Percentiles rank a stretch among this genome's conserved stretches.
Conservation (phyloP, 202 grass and related monocot genomes). For the Zizania palustris region DNA sequence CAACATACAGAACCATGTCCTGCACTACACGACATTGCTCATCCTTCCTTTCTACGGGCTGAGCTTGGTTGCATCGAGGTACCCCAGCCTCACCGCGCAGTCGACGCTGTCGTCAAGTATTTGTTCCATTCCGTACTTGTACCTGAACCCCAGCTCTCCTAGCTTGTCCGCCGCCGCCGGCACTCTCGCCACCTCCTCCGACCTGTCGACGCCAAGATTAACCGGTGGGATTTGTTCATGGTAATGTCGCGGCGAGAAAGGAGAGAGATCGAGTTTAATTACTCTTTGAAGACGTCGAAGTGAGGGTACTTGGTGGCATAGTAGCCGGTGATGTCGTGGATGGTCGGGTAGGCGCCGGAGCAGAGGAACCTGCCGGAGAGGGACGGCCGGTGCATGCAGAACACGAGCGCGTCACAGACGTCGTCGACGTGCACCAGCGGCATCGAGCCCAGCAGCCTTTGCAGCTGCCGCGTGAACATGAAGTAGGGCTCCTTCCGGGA, state of each 20-base stretch:
- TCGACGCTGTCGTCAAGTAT: constrained; percentile 46
- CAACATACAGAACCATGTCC: neutral
- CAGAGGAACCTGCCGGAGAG: constrained; percentile 58
- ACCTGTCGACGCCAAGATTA: constrained; percentile 32
- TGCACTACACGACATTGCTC: too few relatives aligned
- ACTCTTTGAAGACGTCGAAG: constrained; percentile 52
- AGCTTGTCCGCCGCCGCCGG: constrained; percentile 35
- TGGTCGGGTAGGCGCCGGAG: constrained; percentile 43
- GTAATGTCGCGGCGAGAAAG: too few relatives aligned
- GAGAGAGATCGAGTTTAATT: constrained; percentile 15
- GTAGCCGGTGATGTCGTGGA: constrained; percentile 31
- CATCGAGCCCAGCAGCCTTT: constrained; percentile 56
- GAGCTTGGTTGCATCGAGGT: constrained; percentile 33
- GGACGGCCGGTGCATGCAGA: constrained; percentile 58
- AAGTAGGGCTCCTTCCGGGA: neutral
- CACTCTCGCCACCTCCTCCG: constrained; percentile 43
- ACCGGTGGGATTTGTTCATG: too few relatives aligned
- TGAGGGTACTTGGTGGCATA: constrained; percentile 45
- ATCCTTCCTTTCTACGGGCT: neutral
- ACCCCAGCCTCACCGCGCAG: constrained; percentile 46
- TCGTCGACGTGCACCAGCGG: constrained; percentile 67
- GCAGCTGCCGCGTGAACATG: constrained; percentile 32
- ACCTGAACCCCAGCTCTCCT: constrained; percentile 57
- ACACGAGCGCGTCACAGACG: constrained; percentile 60
- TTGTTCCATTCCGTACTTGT: constrained; percentile 25